A percentile compares a stretch with the other conserved stretches of the same genome.
phyloP scores from a whole-genome alignment of 1,139 yeast genomes.

The Diutina ranongensis region DNA sequence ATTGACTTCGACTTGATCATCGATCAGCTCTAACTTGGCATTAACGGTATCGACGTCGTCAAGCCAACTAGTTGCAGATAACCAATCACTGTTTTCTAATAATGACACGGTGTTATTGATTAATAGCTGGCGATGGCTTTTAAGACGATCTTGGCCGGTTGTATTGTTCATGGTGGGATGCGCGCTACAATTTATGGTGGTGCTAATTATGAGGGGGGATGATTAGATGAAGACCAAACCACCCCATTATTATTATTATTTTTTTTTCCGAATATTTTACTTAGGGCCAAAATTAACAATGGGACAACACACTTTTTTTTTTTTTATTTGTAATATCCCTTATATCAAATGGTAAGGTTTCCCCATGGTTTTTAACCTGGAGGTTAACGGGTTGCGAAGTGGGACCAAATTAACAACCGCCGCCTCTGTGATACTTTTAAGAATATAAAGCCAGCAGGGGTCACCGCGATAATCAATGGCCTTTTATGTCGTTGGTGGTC shows the following conservation, averaged over 20 bases:
- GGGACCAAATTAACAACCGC: too few relatives aligned
- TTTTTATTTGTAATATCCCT: too few relatives aligned
- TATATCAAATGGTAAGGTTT: too few relatives aligned
- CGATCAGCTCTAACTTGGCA: background rate
- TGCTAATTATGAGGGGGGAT: too few relatives aligned
- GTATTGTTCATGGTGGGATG: background rate
- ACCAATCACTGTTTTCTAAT: background rate
- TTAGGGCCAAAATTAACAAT: too few relatives aligned
- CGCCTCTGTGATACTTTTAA: background rate
- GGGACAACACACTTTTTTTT: too few relatives aligned
- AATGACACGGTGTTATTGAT: background rate
- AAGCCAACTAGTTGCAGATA: background rate
- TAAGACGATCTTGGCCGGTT: background rate
- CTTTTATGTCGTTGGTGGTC: background rate
- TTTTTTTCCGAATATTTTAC: too few relatives aligned
- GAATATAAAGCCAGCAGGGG: too few relatives aligned
- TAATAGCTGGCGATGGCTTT: background rate
- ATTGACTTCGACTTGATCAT: background rate
- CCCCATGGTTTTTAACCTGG: too few relatives aligned
- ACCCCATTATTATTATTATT: too few relatives aligned
- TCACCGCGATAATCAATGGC: conserved; percentile 4
- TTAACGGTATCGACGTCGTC: background rate
- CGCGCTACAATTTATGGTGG: too few relatives aligned
- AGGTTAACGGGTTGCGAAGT: too few relatives aligned
- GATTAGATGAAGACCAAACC: background rate